Conservation (phyloP, 768 basidiomycete genomes). For the Ramaria sp. region DNA sequence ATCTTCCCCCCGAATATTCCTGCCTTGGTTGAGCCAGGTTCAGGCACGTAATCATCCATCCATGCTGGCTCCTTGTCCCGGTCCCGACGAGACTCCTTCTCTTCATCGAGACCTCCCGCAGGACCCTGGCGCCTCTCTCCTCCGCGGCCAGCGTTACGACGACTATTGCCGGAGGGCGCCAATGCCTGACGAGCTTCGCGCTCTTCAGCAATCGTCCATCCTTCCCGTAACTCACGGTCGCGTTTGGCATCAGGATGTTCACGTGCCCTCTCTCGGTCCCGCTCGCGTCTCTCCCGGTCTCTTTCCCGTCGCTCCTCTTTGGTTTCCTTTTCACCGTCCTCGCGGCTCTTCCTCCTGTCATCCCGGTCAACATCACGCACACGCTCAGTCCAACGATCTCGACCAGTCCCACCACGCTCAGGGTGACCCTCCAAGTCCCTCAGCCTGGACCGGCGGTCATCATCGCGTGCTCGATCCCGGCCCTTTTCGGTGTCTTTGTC, state of each 20-base stretch:
- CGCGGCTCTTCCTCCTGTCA: neutral
- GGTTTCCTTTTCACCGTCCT: slow-evolving; percentile 5
- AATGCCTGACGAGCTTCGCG: slow-evolving; percentile 31
- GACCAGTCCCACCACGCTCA: neutral
- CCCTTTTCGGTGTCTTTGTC: slow-evolving; percentile 4
- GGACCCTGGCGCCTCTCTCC: slow-evolving; percentile 52
- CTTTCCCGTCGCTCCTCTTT: slow-evolving; percentile 7
- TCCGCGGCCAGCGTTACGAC: slow-evolving; percentile 25
- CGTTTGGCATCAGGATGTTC: slow-evolving; percentile 36
- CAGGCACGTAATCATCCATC: slow-evolving; percentile 84
- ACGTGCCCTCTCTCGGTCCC: slow-evolving; percentile 25
- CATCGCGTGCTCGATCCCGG: slow-evolving; percentile 1
- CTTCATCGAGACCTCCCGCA: slow-evolving; percentile 45
- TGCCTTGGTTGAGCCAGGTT: slow-evolving; percentile 27
- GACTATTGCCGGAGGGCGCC: neutral
- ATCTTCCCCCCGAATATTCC: slow-evolving; percentile 45
- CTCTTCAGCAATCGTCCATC: slow-evolving; percentile 56
- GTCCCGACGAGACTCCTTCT: slow-evolving; percentile 36
- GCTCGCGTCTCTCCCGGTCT: slow-evolving; percentile 31
- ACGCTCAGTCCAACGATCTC: slow-evolving; percentile 5
- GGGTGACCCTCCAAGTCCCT: neutral
- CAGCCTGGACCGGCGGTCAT: neutral
- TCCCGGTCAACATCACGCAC: neutral
- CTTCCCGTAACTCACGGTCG: slow-evolving; percentile 36
- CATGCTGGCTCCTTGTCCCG: slow-evolving; percentile 85